These are phyloP conservation scores for Ilex paraguariensis DNA, from an alignment of 305 asterid species.

Conservation along the genomic window DNA sequence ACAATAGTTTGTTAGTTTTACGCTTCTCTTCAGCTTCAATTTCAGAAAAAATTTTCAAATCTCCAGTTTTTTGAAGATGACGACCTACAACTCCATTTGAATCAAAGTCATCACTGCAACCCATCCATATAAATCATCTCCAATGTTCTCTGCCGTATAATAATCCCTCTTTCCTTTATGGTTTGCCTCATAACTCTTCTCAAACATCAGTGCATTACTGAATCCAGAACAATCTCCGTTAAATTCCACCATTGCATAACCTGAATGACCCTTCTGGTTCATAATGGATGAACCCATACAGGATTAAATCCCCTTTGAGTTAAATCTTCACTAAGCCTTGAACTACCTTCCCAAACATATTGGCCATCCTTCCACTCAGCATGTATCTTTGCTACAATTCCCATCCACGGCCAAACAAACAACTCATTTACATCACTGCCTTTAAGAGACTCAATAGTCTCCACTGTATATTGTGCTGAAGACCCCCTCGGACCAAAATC, in stretches of 20 bases:
- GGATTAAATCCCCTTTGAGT: slow-evolving; percentile 59
- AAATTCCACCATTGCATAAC: slow-evolving; percentile 66
- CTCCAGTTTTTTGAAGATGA: slow-evolving; percentile 60
- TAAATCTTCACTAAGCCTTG: slow-evolving; percentile 50
- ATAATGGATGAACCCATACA: slow-evolving; percentile 54
- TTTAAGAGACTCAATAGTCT: slow-evolving; percentile 24
- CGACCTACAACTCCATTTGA: slow-evolving; percentile 38
- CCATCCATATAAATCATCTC: slow-evolving; percentile 64
- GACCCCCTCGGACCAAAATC: slow-evolving; percentile 31
- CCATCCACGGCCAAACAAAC: slow-evolving; percentile 89
- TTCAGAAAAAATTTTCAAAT: slow-evolving; percentile 53
- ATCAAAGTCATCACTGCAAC: slow-evolving; percentile 62
- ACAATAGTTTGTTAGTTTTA: slow-evolving; percentile 37
- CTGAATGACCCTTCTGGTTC: slow-evolving; percentile 56
- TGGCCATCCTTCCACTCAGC: slow-evolving; percentile 40
- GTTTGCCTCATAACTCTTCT: slow-evolving; percentile 53
- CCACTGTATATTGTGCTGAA: slow-evolving; percentile 19
- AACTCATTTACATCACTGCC: slow-evolving; percentile 35
- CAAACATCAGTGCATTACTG: slow-evolving; percentile 58
- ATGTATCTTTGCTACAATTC: slow-evolving; percentile 60
- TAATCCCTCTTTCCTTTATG: slow-evolving; percentile 64
- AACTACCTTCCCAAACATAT: slow-evolving; percentile 55
- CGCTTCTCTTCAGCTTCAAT: slow-evolving; percentile 45
- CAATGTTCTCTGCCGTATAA: slow-evolving; percentile 26
- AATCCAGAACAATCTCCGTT: slow-evolving; percentile 66